Evolutionary conservation across 192 early-diverging fungal genomes (phyloP).

Genomic region (Rhizophagus prolifer): DNA sequence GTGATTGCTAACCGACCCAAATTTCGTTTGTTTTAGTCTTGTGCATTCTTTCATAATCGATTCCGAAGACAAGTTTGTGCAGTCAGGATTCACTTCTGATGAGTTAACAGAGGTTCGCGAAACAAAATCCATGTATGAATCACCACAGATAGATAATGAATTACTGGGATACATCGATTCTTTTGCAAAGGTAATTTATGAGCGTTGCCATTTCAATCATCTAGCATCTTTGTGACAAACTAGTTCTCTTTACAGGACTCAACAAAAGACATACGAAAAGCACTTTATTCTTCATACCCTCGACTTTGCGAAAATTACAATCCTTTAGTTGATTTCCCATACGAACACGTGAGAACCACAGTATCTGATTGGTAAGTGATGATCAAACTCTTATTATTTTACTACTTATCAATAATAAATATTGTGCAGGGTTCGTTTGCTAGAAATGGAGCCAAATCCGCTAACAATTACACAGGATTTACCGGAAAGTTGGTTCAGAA

Average conservation of each 20-base stretch:
- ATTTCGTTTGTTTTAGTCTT: slow-evolving; percentile 1
- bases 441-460: slow-evolving; percentile 21
- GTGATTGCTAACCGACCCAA: slow-evolving; percentile 3
- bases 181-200: slow-evolving; percentile 18
- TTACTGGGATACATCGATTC: slow-evolving; percentile 11
- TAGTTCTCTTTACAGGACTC: slow-evolving; percentile 25
- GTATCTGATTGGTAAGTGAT: slow-evolving; percentile 16
- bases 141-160: slow-evolving; percentile 1
- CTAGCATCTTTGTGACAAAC: slow-evolving; percentile 12
- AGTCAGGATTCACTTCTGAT: slow-evolving; percentile 7
- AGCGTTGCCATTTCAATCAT: background rate
- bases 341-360: slow-evolving; percentile 26
- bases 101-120: background rate
- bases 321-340: slow-evolving; percentile 13
- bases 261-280: slow-evolving; percentile 18
- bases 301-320: slow-evolving; percentile 9
- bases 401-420: background rate
- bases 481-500: slow-evolving; percentile 14
- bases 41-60: slow-evolving; percentile 9
- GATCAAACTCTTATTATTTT: no score
- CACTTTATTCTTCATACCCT: slow-evolving; percentile 10
- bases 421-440: slow-evolving; percentile 10
- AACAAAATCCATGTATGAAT: background rate
- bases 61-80: slow-evolving; percentile 15
- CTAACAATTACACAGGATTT: background rate